Percentiles rank a stretch among this genome's conserved stretches.
phyloP scores from a whole-genome alignment of 176 grass and related monocot species.

The Eleusine indica region DNA sequence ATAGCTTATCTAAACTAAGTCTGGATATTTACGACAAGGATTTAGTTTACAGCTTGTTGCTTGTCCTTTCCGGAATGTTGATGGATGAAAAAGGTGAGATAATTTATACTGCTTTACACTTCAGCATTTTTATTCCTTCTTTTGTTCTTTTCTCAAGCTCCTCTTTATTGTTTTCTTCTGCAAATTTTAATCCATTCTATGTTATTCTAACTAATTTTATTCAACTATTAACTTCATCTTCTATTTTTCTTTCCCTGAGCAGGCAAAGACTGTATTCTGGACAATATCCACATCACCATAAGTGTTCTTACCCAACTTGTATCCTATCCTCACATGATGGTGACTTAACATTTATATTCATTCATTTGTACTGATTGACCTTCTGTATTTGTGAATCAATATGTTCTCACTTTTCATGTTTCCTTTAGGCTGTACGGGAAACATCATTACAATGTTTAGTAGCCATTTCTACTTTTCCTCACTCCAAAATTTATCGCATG shows the following conservation, averaged over 20 bases:
- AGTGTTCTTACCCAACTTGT: constrained; percentile 59
- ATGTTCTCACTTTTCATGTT: constrained; percentile 32
- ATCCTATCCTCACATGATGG: constrained; percentile 90
- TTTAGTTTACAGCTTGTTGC: constrained; percentile 75
- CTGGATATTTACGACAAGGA: constrained; percentile 66
- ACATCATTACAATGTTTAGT: constrained; percentile 87
- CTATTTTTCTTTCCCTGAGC: constrained; percentile 20
- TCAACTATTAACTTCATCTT: constrained; percentile 1
- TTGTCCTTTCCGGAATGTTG: constrained; percentile 89
- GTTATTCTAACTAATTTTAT: constrained; percentile 28
- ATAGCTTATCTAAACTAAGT: constrained; percentile 72
- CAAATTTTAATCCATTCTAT: background rate
- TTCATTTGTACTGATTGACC: constrained; percentile 15
- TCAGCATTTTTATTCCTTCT: constrained; percentile 6
- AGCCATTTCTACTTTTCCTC: constrained; percentile 78
- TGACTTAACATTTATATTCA: constrained; percentile 40
- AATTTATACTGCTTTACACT: constrained; percentile 31
- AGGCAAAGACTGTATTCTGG: constrained; percentile 78
- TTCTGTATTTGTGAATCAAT: constrained; percentile 32
- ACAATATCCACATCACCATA: constrained; percentile 75
- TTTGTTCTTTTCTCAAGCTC: constrained; percentile 35
- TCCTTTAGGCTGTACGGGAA: constrained; percentile 84
- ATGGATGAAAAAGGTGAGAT: constrained; percentile 88
- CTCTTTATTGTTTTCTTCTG: constrained; percentile 35
- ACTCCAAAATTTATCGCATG: constrained; percentile 89